Base-by-base conservation (phyloP, 768 basidiomycete species). In the Kwoniella sp. region DNA sequence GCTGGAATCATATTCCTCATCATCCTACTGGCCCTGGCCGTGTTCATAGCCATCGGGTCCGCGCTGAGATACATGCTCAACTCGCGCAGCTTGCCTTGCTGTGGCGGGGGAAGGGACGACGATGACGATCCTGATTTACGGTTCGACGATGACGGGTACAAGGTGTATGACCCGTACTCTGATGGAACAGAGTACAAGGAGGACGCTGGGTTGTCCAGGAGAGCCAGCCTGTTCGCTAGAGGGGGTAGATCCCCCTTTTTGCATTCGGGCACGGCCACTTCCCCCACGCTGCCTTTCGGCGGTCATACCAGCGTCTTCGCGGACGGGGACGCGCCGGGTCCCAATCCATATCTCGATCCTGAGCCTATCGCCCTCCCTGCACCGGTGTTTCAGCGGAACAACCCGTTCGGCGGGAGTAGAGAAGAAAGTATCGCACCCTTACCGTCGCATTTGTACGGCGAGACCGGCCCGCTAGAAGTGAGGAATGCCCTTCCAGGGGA, bases 401-500 rank as follows among this genome's bases (percentile, higher is more conserved):
- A n/a, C n/a, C n/a, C n/a, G n/a, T n/a, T n/a, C n/a, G 37, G 37
- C 19, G 37, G 9, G 15, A 22, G 19, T 5, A 38, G 46, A 26
- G 28, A 50, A 41, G 48, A 39, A n/a, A 48, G 36, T 32, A 50
- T 51, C 14, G 41, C 22, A 15, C 44, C 51, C 1, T 27, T 46
- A 15, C 52, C 55, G 2, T 55, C 43, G 10, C 62, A 63, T 46
- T 25, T 57, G 31, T 55, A 37, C 32, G 62, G 59, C 26, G 57
- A 47, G 28, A 60, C 53, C 10, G 65, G 65, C 5, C 51, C 48
- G 10, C 44, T 67, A 25, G 60, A 67, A 43, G 58, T 67, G 4
- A 31, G 60, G 26, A 67, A 67, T 56, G 40, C 29, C 22, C 27
- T 49, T 19, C 62, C 60, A n/a, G 56, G 56, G n/a, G 65, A 67